These are phyloP conservation scores for Acer yangbiense DNA, from an alignment of 345 rosid genomes.

Conservation along the genomic window DNA sequence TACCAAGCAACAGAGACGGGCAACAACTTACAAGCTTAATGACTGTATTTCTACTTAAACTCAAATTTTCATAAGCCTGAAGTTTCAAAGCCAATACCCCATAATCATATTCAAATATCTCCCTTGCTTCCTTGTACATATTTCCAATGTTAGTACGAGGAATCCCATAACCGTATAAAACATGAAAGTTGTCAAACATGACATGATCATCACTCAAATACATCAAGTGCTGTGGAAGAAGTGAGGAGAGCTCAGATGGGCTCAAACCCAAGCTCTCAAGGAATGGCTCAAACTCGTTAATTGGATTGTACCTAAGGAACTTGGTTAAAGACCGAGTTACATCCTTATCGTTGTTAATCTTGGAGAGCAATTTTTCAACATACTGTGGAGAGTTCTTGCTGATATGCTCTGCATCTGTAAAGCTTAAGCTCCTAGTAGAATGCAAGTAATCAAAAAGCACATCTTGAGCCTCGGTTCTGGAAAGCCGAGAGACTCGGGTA, in stretches of 20 bases:
- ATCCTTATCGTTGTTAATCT: slow-evolving; percentile 51
- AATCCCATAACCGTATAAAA: slow-evolving; percentile 65
- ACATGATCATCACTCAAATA: slow-evolving; percentile 55
- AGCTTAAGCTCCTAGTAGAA: slow-evolving; percentile 56
- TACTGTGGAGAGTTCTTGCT: slow-evolving; percentile 77
- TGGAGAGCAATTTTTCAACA: slow-evolving; percentile 48
- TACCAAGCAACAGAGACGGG: slow-evolving; percentile 55
- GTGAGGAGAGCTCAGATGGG: slow-evolving; percentile 40
- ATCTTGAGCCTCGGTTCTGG: slow-evolving; percentile 53
- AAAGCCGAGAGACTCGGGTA: slow-evolving; percentile 39
- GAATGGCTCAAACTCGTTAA: slow-evolving; percentile 85
- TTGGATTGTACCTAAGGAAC: slow-evolving; percentile 73
- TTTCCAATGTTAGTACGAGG: slow-evolving; percentile 71
- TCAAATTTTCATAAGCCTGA: slow-evolving; percentile 57
- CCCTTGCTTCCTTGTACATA: slow-evolving; percentile 64
- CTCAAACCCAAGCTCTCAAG: slow-evolving; percentile 84
- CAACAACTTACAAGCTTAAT: slow-evolving; percentile 62
- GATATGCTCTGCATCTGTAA: slow-evolving; percentile 77
- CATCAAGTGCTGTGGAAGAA: slow-evolving; percentile 55
- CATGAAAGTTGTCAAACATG: slow-evolving; percentile 69
- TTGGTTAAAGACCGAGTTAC: slow-evolving; percentile 44
- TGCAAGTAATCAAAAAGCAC: slow-evolving; percentile 82
- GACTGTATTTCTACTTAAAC: slow-evolving; percentile 53
- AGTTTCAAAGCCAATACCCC: slow-evolving; percentile 54
- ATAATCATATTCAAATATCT: slow-evolving; percentile 47